Evolutionary conservation across 768 basidiomycete species (phyloP), one percentile per base, ranked within the genome.

Genomic region (Kwoniella heveanensis): DNA sequence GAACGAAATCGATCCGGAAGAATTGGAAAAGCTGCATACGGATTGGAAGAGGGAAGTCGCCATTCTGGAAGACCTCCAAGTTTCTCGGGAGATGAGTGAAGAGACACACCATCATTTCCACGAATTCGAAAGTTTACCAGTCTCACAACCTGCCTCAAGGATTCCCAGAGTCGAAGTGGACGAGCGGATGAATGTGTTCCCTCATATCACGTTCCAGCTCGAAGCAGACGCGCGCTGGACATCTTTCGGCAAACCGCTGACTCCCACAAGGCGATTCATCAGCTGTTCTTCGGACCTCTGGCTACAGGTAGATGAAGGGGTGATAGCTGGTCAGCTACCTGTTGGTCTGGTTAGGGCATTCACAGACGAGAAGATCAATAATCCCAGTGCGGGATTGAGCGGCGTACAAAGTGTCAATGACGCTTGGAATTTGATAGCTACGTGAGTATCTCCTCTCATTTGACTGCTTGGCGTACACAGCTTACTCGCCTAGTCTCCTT

Each of bases 231-330:
- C 60, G 4, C 47, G 32, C 7, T 68, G 54, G 47, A 24, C 37
- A 6, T 44, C 24, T 19, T 68, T 64, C 32, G 25, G 32, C 24
- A 39, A 49, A 48, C 47, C 47, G 6, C 39, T 25, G 24, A 19
- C 44, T 21, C 59, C 62, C 13, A 37, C 67, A 7, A 63, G 58
- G n/a, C 50, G 71, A 1, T 76, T 64, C 53, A 44, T 71, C 44
- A 72, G 74, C 60, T 77, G 70, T 57, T 67, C 72, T 1, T 74
- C 72, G 0, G 68, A 72, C 32, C 25, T 67, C 27, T 77, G 70
- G 70, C 25, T 72, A 15, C 50, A 65, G 30, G 72, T 72, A 9
- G 68, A 74, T 32, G 27, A 60, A 1, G 69, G 68, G 22, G n/a
- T 68, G 48, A 54, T 72, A 7, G 57, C 70, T 25, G 72, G 72